A percentile compares a stretch with the other conserved stretches of the same genome.
Evolutionary conservation across 176 grass and related monocot genomes (phyloP).

Genomic region (Puccinellia tenuiflora): DNA sequence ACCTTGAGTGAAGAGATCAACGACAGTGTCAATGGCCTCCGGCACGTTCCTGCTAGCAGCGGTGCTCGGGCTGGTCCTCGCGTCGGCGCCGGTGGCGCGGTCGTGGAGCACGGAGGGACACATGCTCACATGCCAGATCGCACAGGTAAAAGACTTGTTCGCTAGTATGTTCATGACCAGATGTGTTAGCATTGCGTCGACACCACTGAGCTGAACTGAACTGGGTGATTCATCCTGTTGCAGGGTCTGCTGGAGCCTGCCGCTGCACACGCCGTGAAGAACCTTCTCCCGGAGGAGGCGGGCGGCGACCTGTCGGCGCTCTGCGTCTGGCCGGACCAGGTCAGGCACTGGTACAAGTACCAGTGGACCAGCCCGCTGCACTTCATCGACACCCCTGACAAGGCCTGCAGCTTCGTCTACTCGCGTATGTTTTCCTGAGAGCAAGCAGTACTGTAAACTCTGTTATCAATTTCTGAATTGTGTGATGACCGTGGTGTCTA

Average conservation of each 20-base stretch:
- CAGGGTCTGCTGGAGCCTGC: conserved; percentile 59
- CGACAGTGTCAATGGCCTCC: not conserved
- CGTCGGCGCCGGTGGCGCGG: conserved; percentile 24
- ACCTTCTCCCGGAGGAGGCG: conserved; percentile 60
- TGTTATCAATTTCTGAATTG: not conserved
- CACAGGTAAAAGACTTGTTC: conserved; percentile 34
- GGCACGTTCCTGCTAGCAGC: not conserved
- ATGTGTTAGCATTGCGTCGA: not conserved
- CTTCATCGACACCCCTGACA: conserved; percentile 88
- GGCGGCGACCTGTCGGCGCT: conserved; percentile 66
- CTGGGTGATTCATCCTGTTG: not conserved
- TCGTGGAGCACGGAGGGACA: conserved; percentile 88
- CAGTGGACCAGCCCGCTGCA: conserved; percentile 65
- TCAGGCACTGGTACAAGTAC: conserved; percentile 79
- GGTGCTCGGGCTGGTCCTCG: conserved; percentile 29
- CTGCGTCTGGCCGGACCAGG: conserved; percentile 82
- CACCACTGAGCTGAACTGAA: not conserved
- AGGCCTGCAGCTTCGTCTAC: conserved; percentile 76
- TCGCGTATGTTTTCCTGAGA: conserved; percentile 26
- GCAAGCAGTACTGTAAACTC: not conserved
- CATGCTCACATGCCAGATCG: conserved; percentile 80
- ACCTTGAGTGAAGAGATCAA: not conserved
- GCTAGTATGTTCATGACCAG: not conserved
- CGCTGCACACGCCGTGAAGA: conserved; percentile 59
- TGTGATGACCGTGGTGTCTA: not conserved